phyloP scores from a whole-genome alignment of 306 rosid species.

The Prunus fruticosa region DNA sequence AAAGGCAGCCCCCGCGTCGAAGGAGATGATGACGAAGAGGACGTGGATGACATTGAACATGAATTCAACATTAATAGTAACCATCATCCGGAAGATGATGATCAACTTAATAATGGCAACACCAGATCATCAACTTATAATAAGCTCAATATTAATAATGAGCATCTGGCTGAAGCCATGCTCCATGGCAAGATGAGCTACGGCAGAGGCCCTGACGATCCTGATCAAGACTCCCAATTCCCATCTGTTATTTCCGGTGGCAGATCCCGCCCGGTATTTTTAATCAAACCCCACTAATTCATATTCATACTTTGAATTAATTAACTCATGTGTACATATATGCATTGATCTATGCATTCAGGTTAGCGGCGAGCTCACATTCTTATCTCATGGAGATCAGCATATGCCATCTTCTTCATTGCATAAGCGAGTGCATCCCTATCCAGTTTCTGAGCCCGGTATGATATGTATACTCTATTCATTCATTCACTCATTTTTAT shows the following conservation, averaged over 20 bases:
- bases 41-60: conserved; percentile 85
- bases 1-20: conserved; percentile 95
- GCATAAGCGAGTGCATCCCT: conserved; percentile 79
- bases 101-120: not conserved
- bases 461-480: not conserved
- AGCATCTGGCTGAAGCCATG: conserved; percentile 73
- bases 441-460: conserved; percentile 66
- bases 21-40: conserved; percentile 98
- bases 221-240: conserved; percentile 43
- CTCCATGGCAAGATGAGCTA: conserved; percentile 75
- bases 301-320: not conserved
- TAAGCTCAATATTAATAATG: conserved; percentile 30
- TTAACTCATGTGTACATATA: not conserved
- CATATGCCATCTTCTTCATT: conserved; percentile 60
- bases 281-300: not conserved
- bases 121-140: conserved; percentile 4
- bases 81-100: conserved; percentile 25
- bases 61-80: conserved; percentile 67
- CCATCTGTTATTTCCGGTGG: conserved; percentile 46
- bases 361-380: conserved; percentile 65
- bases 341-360: conserved; percentile 25
- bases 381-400: conserved; percentile 50
- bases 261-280: conserved; percentile 34
- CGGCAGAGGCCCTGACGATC: conserved; percentile 62
- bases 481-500: not conserved